phyloP scores from a whole-genome alignment of 2,329 filamentous ascomycete genomes.

The Diaporthe sp. region DNA sequence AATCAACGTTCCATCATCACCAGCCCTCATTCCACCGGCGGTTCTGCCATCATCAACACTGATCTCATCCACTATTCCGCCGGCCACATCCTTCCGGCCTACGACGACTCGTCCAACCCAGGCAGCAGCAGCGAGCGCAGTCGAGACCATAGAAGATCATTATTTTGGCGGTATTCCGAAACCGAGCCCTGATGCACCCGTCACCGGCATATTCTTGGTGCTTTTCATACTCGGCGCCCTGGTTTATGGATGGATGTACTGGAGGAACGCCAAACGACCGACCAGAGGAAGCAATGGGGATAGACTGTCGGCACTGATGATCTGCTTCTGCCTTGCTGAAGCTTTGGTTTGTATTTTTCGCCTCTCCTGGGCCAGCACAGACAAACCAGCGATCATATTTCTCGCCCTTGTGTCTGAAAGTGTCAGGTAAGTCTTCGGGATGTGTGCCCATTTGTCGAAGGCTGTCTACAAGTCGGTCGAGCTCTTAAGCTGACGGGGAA shows the following conservation, averaged over 20 bases:
- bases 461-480: not conserved
- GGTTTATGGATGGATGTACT: constrained; percentile 1
- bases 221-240: constrained; percentile 14
- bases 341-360: constrained; percentile 10
- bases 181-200: constrained; percentile 2
- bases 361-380: constrained; percentile 7
- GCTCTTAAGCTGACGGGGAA: not conserved
- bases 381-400: not conserved
- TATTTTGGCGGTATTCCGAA: constrained; percentile 20
- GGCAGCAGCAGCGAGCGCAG: constrained; percentile 2
- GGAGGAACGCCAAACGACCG: constrained; percentile 2
- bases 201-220: not conserved
- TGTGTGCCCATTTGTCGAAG: too few species aligned
- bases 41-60: not conserved
- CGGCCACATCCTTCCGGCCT: not conserved
- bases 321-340: constrained; percentile 26
- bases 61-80: not conserved
- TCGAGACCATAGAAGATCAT: not conserved
- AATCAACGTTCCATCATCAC: not conserved
- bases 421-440: constrained; percentile 2
- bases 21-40: not conserved
- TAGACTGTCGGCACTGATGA: constrained; percentile 8
- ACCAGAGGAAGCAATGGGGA: not conserved
- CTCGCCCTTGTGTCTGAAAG: constrained; percentile 23
- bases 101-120: not conserved